phyloP scores from a whole-genome alignment of 116 monocot species.

The Posidonia oceanica region DNA sequence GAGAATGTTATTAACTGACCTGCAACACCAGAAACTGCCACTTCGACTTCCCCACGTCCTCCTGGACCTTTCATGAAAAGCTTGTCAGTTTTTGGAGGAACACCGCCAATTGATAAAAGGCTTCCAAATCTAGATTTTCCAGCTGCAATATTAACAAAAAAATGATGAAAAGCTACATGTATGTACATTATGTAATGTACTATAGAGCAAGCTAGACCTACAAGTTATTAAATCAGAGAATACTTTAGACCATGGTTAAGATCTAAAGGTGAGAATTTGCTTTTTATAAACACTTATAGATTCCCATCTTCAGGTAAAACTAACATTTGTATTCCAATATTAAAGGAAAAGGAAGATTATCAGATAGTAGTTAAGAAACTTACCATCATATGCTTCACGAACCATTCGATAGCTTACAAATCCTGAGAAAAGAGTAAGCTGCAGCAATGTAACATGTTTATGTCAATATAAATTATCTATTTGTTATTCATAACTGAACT shows the following conservation, averaged over 20 bases:
- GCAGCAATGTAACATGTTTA: conserved; percentile 15
- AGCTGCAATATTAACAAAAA: conserved; percentile 32
- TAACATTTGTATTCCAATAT: neutral
- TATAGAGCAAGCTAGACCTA: neutral
- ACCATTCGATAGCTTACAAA: conserved; percentile 95
- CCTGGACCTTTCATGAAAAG: conserved; percentile 94
- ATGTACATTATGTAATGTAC: neutral
- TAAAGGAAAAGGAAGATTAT: conserved; percentile 2
- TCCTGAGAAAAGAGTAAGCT: conserved; percentile 97
- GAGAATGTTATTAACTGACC: conserved; percentile 22
- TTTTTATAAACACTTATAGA: too few species aligned
- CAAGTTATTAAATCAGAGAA: neutral
- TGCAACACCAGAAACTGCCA: conserved; percentile 94
- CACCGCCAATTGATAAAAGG: conserved; percentile 47
- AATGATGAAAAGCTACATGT: neutral
- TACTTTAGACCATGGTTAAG: neutral
- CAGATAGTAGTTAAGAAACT: neutral
- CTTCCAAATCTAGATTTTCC: conserved; percentile 72
- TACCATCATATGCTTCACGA: conserved; percentile 87
- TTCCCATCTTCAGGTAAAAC: too few species aligned
- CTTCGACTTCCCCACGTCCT: conserved; percentile 95
- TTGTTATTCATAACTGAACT: neutral
- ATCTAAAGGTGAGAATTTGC: neutral
- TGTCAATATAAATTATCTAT: neutral
- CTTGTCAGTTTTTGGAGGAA: conserved; percentile 52